Evolutionary conservation across 2,329 filamentous ascomycete species (phyloP), one percentile per base, ranked within the genome.

Genomic region (Ascochyta clinopodiicola): DNA sequence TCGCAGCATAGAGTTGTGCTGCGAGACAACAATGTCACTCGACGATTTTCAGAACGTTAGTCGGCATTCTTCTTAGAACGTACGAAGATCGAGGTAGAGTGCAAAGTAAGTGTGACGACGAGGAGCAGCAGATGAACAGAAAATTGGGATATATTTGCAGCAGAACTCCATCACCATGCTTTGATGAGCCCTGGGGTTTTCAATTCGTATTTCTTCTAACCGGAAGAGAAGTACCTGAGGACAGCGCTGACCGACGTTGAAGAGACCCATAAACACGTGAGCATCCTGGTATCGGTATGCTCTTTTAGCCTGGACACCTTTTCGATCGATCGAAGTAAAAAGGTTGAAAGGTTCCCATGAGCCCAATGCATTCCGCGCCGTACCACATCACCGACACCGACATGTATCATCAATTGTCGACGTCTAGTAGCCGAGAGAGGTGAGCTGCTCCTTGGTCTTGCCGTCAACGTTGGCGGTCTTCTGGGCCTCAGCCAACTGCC

Each of bases 401-500:
- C 57, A 67, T 61, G 67, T 63, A 60, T 64, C 67, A 66, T 68
- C 64, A 60, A 51, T 69, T 68, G 56, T 75, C 73, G 55, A 61
- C 61, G 64, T 80, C 80, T 96, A 98, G 88, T 96, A 96, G 80
- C 93, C 94, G 83, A 86, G 92, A 76, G 88, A 83, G 82, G 90
- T 90, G 79, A 98, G 89, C 82, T 95, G 88, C 85, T 89, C 85
- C 82, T 88, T 86, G 79, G 89, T 91, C 87, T 95, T 92, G 79
- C 86, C 83, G 83, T 94, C 89, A 80, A 94, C 87, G 79, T 86
- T 88, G 72, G 92, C 91, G 80, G 84, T 90, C 89, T 94, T 94
- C 89, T 96, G 90, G 74, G 94, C 93, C 79, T 96, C 91, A 72
- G 88, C 85, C 74, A 97, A 84, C 85, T 96, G 91, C 86, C 90